phyloP scores from a whole-genome alignment of 805 yeast genomes.

The Monosporozyma solicola region DNA sequence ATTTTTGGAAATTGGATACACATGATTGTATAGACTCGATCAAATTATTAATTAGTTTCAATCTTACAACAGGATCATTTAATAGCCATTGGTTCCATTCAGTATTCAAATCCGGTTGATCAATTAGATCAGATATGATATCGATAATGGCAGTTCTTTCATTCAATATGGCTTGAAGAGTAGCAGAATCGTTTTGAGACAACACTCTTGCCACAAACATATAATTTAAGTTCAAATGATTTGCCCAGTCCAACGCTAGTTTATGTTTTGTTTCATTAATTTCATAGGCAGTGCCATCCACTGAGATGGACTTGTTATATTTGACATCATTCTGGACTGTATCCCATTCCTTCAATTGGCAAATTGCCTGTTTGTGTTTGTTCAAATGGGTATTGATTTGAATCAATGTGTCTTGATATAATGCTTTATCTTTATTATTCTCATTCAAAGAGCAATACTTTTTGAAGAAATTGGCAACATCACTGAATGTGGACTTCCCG shows the following conservation, averaged over 20 bases:
- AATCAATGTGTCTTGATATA: not conserved
- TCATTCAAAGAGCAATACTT: not conserved
- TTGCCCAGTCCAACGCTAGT: constrained; percentile 35
- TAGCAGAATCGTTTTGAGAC: constrained; percentile 32
- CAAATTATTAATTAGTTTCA: constrained; percentile 3
- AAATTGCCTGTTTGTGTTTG: not conserved
- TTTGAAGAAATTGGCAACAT: not conserved
- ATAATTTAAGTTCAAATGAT: constrained; percentile 32
- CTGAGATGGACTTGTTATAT: constrained; percentile 15
- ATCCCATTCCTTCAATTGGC: not conserved
- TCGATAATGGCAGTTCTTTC: constrained; percentile 46
- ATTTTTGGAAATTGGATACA: not conserved
- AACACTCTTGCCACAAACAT: constrained; percentile 41
- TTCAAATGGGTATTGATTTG: not conserved
- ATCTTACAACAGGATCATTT: constrained; percentile 1
- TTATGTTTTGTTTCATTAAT: constrained; percentile 30
- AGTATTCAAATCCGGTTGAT: constrained; percentile 6
- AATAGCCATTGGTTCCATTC: not conserved
- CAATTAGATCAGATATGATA: constrained; percentile 29
- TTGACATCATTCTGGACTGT: not conserved
- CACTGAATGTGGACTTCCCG: not conserved
- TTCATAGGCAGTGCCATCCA: constrained; percentile 36
- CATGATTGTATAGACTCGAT: constrained; percentile 1
- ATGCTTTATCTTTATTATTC: not conserved
- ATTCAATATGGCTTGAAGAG: constrained; percentile 33